These are phyloP conservation scores for Porcisia deanei DNA, from an alignment of 208 protist genomes.

Conservation along the genomic window DNA sequence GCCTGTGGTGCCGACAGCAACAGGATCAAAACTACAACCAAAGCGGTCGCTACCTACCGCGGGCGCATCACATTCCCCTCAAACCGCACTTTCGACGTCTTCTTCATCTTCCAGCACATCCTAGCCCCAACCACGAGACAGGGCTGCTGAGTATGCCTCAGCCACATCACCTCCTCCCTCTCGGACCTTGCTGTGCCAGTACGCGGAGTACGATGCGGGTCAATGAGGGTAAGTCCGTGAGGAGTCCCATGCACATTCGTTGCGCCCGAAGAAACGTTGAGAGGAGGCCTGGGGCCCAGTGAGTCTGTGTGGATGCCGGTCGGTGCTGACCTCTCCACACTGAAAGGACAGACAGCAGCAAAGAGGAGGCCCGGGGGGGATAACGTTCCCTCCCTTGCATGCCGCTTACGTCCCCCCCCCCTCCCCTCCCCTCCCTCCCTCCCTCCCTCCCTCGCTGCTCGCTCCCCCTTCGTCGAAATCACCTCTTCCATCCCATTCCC, in stretches of 20 bases:
- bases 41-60: too few species aligned
- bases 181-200: neutral
- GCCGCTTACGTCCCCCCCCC: neutral
- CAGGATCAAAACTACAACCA: too few species aligned
- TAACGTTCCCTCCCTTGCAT: neutral
- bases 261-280: neutral
- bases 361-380: neutral
- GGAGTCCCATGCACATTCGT: neutral
- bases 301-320: neutral
- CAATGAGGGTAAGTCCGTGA: neutral
- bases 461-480: too few species aligned
- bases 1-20: too few species aligned
- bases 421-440: neutral
- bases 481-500: too few species aligned
- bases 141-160: neutral
- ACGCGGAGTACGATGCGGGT: neutral
- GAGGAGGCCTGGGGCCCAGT: neutral
- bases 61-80: too few species aligned
- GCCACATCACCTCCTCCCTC: neutral
- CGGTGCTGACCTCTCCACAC: neutral
- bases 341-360: neutral
- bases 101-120: too few species aligned
- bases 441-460: too few species aligned
- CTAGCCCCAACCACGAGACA: neutral
- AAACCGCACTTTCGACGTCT: too few species aligned